phyloP scores from a whole-genome alignment of 176 grass and related monocot genomes.

The Tillandsia fasciculata region DNA sequence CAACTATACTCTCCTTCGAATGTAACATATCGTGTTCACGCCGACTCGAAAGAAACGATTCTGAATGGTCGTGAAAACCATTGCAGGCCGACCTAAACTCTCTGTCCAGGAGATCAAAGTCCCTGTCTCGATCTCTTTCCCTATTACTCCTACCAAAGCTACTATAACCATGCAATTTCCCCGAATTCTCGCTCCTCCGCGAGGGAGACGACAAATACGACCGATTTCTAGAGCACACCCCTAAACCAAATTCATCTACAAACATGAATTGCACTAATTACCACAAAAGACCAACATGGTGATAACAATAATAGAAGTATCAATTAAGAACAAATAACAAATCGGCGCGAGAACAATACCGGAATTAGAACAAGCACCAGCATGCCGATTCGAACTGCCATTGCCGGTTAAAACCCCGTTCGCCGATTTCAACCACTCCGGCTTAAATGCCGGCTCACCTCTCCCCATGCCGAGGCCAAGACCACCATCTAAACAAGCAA shows the following conservation, averaged over 20 bases:
- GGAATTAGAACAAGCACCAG: neutral
- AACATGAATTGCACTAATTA: neutral
- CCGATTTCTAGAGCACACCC: conserved; percentile 35
- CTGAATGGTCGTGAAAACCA: conserved; percentile 28
- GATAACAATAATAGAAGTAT: neutral
- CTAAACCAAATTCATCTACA: conserved; percentile 27
- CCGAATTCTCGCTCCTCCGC: conserved; percentile 28
- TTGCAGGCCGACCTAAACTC: conserved; percentile 42
- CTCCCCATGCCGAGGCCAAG: conserved; percentile 22
- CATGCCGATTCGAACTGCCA: conserved; percentile 16
- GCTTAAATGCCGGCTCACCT: conserved; percentile 33
- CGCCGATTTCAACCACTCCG: conserved; percentile 35
- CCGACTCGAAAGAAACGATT: conserved; percentile 47
- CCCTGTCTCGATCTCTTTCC: conserved; percentile 42
- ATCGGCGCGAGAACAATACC: neutral
- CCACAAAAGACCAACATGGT: neutral
- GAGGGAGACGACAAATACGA: conserved; percentile 27
- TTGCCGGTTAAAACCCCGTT: conserved; percentile 19
- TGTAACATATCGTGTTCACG: conserved; percentile 37
- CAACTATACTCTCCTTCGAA: conserved; percentile 29
- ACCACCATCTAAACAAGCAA: conserved; percentile 22
- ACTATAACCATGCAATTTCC: conserved; percentile 46
- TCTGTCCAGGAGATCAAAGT: conserved; percentile 30
- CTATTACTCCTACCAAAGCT: conserved; percentile 55
- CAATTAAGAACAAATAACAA: neutral